Conservation (phyloP, 495 filamentous ascomycete species). For the Penicillium chermesinum region DNA sequence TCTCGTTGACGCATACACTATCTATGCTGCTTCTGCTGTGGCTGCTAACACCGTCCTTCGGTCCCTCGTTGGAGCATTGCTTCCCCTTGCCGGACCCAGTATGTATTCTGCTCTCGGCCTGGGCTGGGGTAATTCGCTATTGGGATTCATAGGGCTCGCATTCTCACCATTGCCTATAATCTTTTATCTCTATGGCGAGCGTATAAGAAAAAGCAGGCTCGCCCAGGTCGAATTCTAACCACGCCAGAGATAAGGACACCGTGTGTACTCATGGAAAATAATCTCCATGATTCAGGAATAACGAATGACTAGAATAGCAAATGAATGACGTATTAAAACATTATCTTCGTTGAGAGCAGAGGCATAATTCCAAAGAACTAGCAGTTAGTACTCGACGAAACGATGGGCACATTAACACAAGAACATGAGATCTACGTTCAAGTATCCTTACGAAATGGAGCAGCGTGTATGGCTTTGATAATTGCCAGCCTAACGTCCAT, state of each 20-base stretch:
- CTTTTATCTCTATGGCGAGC: constrained; percentile 36
- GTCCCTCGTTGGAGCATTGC: constrained; percentile 55
- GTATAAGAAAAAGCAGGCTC: constrained; percentile 14
- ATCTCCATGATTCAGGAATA: background rate
- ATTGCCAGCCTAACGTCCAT: too few relatives aligned
- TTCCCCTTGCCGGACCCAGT: constrained; percentile 38
- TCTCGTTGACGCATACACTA: constrained; percentile 60
- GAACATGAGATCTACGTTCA: background rate
- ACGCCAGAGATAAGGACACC: too few relatives aligned
- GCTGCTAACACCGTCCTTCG: constrained; percentile 55
- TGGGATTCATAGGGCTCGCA: constrained; percentile 43
- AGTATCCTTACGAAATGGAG: too few relatives aligned
- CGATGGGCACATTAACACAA: too few relatives aligned
- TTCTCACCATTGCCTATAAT: constrained; percentile 25
- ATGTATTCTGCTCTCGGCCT: constrained; percentile 42
- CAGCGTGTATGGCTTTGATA: too few relatives aligned
- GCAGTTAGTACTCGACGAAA: too few relatives aligned
- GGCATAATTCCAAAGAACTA: too few relatives aligned
- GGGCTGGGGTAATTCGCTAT: constrained; percentile 42
- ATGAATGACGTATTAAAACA: background rate
- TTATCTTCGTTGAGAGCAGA: too few relatives aligned
- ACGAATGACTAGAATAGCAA: too few relatives aligned
- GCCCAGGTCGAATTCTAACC: background rate
- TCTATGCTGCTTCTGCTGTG: constrained; percentile 65
- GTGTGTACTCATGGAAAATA: background rate